phyloP scores from a whole-genome alignment of 2,329 filamentous ascomycete genomes.

The Xylaria sp. region DNA sequence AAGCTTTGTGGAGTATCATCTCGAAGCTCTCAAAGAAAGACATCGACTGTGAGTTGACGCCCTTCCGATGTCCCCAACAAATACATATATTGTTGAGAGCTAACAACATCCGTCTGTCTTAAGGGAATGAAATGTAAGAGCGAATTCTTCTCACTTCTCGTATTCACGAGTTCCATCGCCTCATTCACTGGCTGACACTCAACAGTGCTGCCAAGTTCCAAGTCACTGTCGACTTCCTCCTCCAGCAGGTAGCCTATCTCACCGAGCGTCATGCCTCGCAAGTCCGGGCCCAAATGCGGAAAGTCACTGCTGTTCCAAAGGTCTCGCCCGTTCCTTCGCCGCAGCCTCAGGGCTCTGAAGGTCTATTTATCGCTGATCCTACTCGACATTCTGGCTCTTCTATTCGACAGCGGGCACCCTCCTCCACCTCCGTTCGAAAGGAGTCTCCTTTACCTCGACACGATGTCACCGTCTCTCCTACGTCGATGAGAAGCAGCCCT shows the following conservation, averaged over 20 bases:
- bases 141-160: slow-evolving; percentile 18
- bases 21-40: slow-evolving; percentile 76
- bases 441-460: slow-evolving; percentile 50
- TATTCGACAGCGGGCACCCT: slow-evolving; percentile 42
- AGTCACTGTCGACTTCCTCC: slow-evolving; percentile 79
- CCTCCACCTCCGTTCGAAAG: slow-evolving; percentile 52
- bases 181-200: slow-evolving; percentile 21
- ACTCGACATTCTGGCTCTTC: slow-evolving; percentile 50
- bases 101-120: not conserved
- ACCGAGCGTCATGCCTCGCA: slow-evolving; percentile 88
- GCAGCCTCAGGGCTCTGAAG: slow-evolving; percentile 49
- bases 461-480: slow-evolving; percentile 41
- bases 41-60: slow-evolving; percentile 66
- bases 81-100: not conserved
- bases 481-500: slow-evolving; percentile 39
- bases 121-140: slow-evolving; percentile 71
- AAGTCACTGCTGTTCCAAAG: slow-evolving; percentile 55
- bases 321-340: slow-evolving; percentile 54
- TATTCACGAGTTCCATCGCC: not conserved
- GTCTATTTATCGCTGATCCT: slow-evolving; percentile 37
- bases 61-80: not conserved
- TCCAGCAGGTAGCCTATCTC: slow-evolving; percentile 90
- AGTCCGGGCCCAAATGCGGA: slow-evolving; percentile 84
- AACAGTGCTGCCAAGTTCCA: slow-evolving; percentile 68
- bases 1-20: slow-evolving; percentile 82